Evolutionary conservation across 768 basidiomycete genomes (phyloP).

Genomic region (Boletus vinaceobasis): DNA sequence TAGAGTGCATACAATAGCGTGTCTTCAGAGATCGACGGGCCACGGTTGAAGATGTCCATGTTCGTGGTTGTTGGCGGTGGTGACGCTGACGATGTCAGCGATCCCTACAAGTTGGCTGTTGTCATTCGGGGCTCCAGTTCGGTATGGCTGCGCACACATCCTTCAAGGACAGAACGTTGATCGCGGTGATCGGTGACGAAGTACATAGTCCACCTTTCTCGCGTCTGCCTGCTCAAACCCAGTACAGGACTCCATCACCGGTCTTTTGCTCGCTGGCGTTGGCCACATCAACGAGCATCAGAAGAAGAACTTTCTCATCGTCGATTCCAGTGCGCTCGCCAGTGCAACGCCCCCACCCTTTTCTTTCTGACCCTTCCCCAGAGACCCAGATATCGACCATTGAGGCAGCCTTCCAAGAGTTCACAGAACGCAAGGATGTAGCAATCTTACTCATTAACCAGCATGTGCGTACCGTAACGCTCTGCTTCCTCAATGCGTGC

Average conservation of each 20-base stretch:
- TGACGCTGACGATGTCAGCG: neutral
- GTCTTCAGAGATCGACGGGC: constrained; percentile 82
- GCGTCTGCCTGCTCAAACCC: constrained; percentile 8
- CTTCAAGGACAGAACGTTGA: constrained; percentile 78
- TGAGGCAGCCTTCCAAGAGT: constrained; percentile 91
- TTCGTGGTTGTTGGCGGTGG: neutral
- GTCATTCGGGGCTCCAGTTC: constrained; percentile 16
- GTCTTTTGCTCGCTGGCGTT: constrained; percentile 89
- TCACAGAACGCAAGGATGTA: constrained; percentile 90
- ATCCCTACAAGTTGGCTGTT: neutral
- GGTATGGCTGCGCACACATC: constrained; percentile 51
- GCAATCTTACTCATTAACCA: constrained; percentile 98
- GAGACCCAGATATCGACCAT: constrained; percentile 91
- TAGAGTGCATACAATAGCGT: constrained; percentile 76
- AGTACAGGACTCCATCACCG: constrained; percentile 91
- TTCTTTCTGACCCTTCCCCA: constrained; percentile 31
- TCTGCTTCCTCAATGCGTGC: neutral
- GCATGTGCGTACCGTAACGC: constrained; percentile 59
- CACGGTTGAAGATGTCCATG: constrained; percentile 71
- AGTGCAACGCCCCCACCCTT: neutral
- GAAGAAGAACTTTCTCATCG: constrained; percentile 97
- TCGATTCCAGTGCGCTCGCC: constrained; percentile 77
- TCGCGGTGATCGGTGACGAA: constrained; percentile 98
- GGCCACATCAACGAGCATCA: constrained; percentile 88
- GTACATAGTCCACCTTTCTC: constrained; percentile 38